Evolutionary conservation across 495 filamentous ascomycete genomes (phyloP).

Genomic region (Hypoxylon cercidicola): DNA sequence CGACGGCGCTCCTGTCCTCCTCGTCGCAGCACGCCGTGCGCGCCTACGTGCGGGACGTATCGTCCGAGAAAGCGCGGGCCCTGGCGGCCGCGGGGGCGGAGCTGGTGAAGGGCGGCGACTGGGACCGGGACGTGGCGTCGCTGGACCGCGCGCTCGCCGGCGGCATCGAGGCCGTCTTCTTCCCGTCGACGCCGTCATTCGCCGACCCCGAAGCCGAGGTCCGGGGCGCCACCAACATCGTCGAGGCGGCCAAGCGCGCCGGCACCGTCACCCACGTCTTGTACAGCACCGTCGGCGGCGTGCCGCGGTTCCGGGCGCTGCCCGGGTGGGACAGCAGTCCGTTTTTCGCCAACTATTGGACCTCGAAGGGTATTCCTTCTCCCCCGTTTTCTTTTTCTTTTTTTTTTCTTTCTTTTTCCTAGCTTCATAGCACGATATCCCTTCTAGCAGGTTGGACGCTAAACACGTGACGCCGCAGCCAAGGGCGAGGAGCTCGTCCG

Average conservation of each 20-base stretch:
- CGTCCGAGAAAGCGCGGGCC: conserved; percentile 61
- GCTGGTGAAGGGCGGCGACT: conserved; percentile 58
- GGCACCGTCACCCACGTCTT: conserved; percentile 64
- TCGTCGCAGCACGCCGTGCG: conserved; percentile 67
- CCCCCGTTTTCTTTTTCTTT: no score
- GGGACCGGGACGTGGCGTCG: conserved; percentile 60
- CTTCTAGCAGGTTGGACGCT: no score
- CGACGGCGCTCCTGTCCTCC: conserved; percentile 66
- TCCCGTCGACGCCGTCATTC: conserved; percentile 54
- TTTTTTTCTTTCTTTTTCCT: neutral
- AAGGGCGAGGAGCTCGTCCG: conserved; percentile 48
- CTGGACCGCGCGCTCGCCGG: conserved; percentile 59
- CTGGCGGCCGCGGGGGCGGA: conserved; percentile 56
- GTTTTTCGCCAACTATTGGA: conserved; percentile 19
- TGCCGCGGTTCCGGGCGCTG: conserved; percentile 4
- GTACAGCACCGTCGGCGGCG: conserved; percentile 71
- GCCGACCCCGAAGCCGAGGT: conserved; percentile 15
- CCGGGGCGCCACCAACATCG: conserved; percentile 65
- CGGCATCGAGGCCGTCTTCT: conserved; percentile 57
- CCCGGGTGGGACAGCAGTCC: conserved; percentile 9
- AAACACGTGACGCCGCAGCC: conserved; percentile 11
- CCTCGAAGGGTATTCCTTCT: conserved; percentile 9
- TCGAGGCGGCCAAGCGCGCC: conserved; percentile 64
- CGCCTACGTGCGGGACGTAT: conserved; percentile 72
- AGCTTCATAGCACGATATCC: no score